Base-by-base conservation (phyloP, 805 yeast species). In the Isabelozyma gotoi region DNA sequence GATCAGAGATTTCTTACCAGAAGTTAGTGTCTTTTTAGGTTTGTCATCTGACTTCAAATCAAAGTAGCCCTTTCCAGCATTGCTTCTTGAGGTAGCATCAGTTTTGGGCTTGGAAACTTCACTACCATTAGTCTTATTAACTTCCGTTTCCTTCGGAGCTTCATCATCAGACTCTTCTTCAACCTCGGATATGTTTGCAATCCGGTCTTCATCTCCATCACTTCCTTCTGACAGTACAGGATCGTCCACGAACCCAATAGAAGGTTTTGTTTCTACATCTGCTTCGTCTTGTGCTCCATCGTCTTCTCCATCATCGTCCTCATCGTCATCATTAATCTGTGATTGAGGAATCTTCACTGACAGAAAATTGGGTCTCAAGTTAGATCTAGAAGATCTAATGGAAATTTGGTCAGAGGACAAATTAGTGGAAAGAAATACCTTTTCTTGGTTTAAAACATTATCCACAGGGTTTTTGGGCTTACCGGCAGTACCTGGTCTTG, bases 291-390 rank as follows among this genome's bases (percentile, higher is more conserved):
- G 87, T 43, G 81, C 83, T 41, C 80, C 86, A 7, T 85, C 88
- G 15, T 76, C 77, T 0, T 84, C 87, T 43, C 81, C 83, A 42
- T 81, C 86, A 38, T 80, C 62, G 12, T 87, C 90, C 16, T 77
- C 78, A 0, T 85, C 88, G 47, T 83, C 85, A 45, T 83, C 88
- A 38, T 82, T 65, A 1, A 85, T 74, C 47, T 75, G 80, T 0
- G 92, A 79, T 47, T 79, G 75, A 1, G 94, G 94, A 39, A 85
- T 73, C 39, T 85, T 82, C 35, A 81, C 84, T 2, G 92, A 84
- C 29, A 86, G 80, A 51, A 87, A 83, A 37, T 80, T 79, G 0
- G 90, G 88, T 38, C 79, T 71, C 33, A 72, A 61, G 43, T 69
- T 68, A 12, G 72, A 60, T 12, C 59, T 54, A 1, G 71, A 61